Base-by-base conservation (phyloP, 176 grass and related monocot genomes). In the maize (Zea mays) region DNA sequence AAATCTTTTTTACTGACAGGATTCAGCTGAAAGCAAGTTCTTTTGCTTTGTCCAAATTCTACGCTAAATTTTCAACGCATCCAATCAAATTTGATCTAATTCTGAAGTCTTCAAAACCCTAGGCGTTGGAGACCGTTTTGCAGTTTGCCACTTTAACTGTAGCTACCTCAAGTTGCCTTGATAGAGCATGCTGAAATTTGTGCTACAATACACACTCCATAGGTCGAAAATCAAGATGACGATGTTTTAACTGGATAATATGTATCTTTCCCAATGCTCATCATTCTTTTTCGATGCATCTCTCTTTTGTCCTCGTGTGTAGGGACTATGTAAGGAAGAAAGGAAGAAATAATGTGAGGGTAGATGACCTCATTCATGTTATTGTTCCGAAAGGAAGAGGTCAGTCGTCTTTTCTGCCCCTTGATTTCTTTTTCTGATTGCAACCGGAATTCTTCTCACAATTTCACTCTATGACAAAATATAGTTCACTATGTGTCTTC, bases 331-430 rank as follows among this genome's bases (percentile, higher is more conserved):
- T 88, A 68, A 95, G 85, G 92, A 99, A 99, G 73, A 99, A 95
- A 44, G 96, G 96, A 84, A 99, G 96, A 84, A 95, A 90, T 81
- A 95, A 93, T 89, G 89, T 99, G 39, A 99, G 92, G 38, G 75
- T 99, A 37, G 92, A 95, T 83, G 96, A 99, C 83, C 96, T 99
- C 83, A 85, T 95, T 90, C 96, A 95, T 73, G 83, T 93, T 70
- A 95, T 99, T 80, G 95, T 92, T 56, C 92, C 88, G 8, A 92
- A 95, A 89, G 96, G 96, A 78, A 90, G 96, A 93, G 92, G 96
- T 93, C 40, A 85, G 46, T 8, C n/a, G 69, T 89, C 74, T 50
- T 78, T 14, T 83, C 62, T 55, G 15, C 60, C 62, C 27, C 33
- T 15, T 61, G 51, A 65, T 65, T 76, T 86, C 17, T 58, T 20